Evolutionary conservation across 2,329 filamentous ascomycete genomes (phyloP).

Genomic region (Diplodia sapinea): DNA sequence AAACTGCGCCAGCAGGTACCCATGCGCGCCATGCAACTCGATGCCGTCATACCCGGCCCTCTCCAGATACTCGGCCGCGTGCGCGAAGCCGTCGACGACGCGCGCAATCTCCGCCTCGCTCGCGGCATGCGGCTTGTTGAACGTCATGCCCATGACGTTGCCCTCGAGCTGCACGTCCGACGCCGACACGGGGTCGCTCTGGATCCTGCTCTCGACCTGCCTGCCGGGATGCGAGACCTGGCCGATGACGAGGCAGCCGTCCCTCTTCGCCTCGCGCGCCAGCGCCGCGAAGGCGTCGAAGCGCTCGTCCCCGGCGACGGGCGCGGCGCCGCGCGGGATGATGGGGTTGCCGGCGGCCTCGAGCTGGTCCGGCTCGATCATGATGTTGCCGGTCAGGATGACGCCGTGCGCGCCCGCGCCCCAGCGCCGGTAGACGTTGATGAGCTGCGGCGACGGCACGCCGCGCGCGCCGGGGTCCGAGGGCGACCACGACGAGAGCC

Average conservation of each 20-base stretch:
- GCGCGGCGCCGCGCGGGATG: slow-evolving; percentile 57
- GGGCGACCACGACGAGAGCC: slow-evolving; percentile 65
- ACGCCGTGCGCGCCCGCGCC: slow-evolving; percentile 54
- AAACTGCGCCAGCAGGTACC: slow-evolving; percentile 55
- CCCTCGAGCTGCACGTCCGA: slow-evolving; percentile 51
- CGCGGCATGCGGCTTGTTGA: slow-evolving; percentile 59
- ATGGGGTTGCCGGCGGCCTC: slow-evolving; percentile 63
- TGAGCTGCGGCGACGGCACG: slow-evolving; percentile 59
- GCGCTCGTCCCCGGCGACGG: slow-evolving; percentile 59
- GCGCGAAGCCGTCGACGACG: slow-evolving; percentile 59
- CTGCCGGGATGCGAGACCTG: slow-evolving; percentile 69
- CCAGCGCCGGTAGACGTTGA: slow-evolving; percentile 63
- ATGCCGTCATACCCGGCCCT: slow-evolving; percentile 65
- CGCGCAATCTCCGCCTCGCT: slow-evolving; percentile 61
- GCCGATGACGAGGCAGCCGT: no score
- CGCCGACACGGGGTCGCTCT: slow-evolving; percentile 55
- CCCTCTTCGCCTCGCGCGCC: slow-evolving; percentile 60
- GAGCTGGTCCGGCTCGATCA: slow-evolving; percentile 63
- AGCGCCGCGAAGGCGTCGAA: slow-evolving; percentile 66
- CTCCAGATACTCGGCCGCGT: slow-evolving; percentile 64
- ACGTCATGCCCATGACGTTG: slow-evolving; percentile 53
- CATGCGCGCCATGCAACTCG: slow-evolving; percentile 54
- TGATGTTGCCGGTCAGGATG: slow-evolving; percentile 67
- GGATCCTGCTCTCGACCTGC: slow-evolving; percentile 54
- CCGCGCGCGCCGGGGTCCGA: slow-evolving; percentile 59